phyloP scores from a whole-genome alignment of 306 rosid species.

The Prunus persica region Prunus_persica_NCBIv2 NC_034015.1:20683001-20683500 shows the following conservation, averaged over 20 bases:
- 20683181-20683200: not conserved
- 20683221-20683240: conserved; percentile 37
- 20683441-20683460: conserved; percentile 56
- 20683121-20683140: conserved; percentile 72
- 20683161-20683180: not conserved
- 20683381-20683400: conserved; percentile 80
- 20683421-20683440: conserved; percentile 96
- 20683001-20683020: conserved; percentile 7
- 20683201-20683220: conserved; percentile 4
- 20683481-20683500: not conserved
- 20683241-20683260: conserved; percentile 95
- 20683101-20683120: conserved; percentile 90
- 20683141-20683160: conserved; percentile 11
- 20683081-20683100: conserved; percentile 96
- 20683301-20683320: conserved; percentile 93
- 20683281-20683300: conserved; percentile 90
- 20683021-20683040: conserved; percentile 14
- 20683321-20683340: conserved; percentile 13
- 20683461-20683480: not conserved
- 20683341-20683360: conserved; percentile 19
- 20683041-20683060: conserved; percentile 11
- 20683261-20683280: conserved; percentile 98
- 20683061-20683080: conserved; percentile 57
- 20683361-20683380: conserved; percentile 16
- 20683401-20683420: conserved; percentile 82